Percentiles rank a stretch among this genome's conserved stretches.
These are phyloP conservation scores for Chrysopogon serrulatus DNA, from an alignment of 176 grass and related monocot genomes.

Conservation along the genomic window DNA sequence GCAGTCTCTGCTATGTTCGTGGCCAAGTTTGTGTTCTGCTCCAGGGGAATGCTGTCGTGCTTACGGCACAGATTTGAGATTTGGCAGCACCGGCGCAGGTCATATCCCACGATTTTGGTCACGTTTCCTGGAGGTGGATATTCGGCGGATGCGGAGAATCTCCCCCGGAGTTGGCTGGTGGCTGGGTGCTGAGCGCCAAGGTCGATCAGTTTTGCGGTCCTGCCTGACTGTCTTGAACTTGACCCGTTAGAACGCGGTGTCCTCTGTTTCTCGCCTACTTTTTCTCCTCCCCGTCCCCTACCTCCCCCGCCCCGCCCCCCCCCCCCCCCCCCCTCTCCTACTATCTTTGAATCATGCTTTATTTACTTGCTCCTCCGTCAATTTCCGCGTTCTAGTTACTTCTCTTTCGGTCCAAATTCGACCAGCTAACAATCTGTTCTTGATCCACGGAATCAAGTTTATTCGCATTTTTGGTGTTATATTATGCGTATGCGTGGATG, in stretches of 20 bases:
- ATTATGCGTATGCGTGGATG: not conserved
- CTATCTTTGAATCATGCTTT: not conserved
- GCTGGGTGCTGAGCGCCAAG: no score
- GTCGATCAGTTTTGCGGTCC: not conserved
- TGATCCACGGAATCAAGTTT: no score
- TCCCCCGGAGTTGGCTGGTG: not conserved
- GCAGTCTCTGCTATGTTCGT: not conserved
- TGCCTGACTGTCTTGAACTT: slow-evolving; percentile 6
- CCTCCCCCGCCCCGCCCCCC: no score
- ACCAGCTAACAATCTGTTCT: no score
- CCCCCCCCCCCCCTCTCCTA: no score
- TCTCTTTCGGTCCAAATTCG: no score
- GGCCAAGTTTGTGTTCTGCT: not conserved
- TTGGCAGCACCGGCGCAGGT: not conserved
- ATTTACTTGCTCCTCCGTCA: not conserved
- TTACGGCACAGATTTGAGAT: not conserved
- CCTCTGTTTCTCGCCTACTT: not conserved
- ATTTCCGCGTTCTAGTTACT: no score
- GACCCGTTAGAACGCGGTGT: not conserved
- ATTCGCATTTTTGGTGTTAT: not conserved
- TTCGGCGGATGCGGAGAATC: slow-evolving; percentile 41
- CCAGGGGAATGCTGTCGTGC: not conserved
- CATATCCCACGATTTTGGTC: not conserved
- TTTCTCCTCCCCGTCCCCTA: no score
- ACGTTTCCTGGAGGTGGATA: slow-evolving; percentile 14